Base-by-base conservation (phyloP, 352 stramenopile genomes). In the Phytophthora sp. region DNA sequence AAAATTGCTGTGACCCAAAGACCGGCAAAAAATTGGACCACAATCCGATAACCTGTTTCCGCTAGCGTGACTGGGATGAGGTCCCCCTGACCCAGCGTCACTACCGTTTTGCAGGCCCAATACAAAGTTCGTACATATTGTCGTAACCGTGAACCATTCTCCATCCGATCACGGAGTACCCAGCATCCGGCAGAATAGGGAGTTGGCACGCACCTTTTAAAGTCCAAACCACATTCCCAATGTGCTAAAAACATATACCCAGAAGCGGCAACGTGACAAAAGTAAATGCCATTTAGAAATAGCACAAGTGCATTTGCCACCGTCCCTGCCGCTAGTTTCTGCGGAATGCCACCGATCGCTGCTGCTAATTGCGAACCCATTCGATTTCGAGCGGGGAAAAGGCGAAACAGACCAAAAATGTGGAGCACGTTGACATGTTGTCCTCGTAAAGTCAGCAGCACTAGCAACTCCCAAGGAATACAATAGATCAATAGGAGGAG, bases 21-120 rank as follows among this genome's bases (percentile, higher is more conserved):
- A 0, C 84, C 84, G 13, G 80, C 75, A 8, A 79, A 42, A 39
- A 89, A 87, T 33, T 92, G 84, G 7, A 90, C 60, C 3, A 90
- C 41, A 13, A 90, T 73, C 5, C 84, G 72, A 55, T 92, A 92
- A 1, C 61, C 44, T 2, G 84, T 92, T 64, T 92, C 84, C 0
- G 35, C 24, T 26, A 80, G 50, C 0, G 79, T 90, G 21, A 76
- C 79, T 16, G 84, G 84, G 8, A 90, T 76, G 16, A 92, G 9
- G 49, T 92, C 84, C 12, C 84, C 84, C 51, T 92, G 84, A 0
- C 84, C 84, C 7, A 92, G 67, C 9, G 84, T 90, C 11, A 84
- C 82, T 18, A 92, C 80, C 0, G 78, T 90, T 55, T 92, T 92
- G 67, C 71, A 84, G 4, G 69, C 84, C 84, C 84, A 92, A 21